These are phyloP conservation scores for Cinnamomum chago DNA, from an alignment of 164 flowering plant species.

Conservation along the genomic window DNA sequence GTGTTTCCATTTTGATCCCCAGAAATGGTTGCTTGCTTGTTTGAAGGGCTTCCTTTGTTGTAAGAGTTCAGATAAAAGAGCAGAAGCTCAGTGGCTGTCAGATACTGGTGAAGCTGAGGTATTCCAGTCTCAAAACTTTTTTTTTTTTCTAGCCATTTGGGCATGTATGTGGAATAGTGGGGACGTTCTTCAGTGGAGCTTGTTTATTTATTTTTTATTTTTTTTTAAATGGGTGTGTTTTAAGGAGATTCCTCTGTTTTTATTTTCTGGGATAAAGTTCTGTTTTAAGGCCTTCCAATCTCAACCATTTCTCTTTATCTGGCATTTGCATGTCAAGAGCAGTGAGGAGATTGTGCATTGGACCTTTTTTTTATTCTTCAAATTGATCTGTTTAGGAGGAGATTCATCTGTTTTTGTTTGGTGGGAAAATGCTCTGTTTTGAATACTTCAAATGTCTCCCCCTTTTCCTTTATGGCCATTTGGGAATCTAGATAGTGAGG, in stretches of 20 bases:
- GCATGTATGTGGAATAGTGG: conserved; percentile 3
- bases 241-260: no score
- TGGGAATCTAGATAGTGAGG: conserved; percentile 9
- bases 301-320: conserved; percentile 4
- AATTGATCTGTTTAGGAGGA: neutral
- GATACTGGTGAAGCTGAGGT: neutral
- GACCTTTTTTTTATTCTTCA: neutral
- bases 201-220: neutral
- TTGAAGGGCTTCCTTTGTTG: conserved; percentile 6
- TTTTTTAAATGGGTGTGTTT: no score
- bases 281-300: neutral
- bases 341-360: neutral
- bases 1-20: conserved; percentile 3
- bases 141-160: conserved; percentile 2
- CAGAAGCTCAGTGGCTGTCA: conserved; percentile 3
- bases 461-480: conserved; percentile 7
- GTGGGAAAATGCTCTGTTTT: neutral
- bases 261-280: no score
- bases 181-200: neutral
- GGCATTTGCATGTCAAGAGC: conserved; percentile 9
- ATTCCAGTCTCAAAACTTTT: neutral
- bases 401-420: neutral
- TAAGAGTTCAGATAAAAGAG: neutral
- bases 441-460: neutral
- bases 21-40: conserved; percentile 8